Evolutionary conservation across 768 basidiomycete species (phyloP), one percentile per base, ranked within the genome.

Genomic region (Lentinus tigrinus): DNA sequence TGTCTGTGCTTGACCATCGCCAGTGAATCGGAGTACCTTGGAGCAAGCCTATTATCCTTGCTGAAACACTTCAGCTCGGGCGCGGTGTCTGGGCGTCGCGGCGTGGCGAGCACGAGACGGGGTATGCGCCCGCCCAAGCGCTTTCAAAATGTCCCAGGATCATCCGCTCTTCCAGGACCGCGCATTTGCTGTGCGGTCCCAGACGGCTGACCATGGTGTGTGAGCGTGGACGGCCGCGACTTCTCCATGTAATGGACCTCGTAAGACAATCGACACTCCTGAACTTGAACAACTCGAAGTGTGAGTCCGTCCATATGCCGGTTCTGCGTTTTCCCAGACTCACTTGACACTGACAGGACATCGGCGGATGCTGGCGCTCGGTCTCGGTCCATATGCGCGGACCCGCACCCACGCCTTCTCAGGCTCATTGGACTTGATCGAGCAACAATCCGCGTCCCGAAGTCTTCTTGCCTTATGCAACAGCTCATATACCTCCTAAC

Each of bases 321-420:
- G 7, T 21, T n/a, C 11, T 11, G 31, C 31, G 7, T 31, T 31
- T n/a, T n/a, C 40, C 14, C 40, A n/a, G 7, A 5, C 16, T 52
- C 51, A 43, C 34, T 31, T 16, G 39, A 10, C 23, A 24, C 19
- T 11, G 10, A 27, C 38, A 23, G 10, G 24, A 24, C 19, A 21
- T 48, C 57, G 57, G 57, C 57, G 46, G 52, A 47, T 53, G 52
- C 52, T 51, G 57, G 57, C 51, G 10, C 23, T 13, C 7, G 38
- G 47, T 31, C 23, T 13, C 7, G 38, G 47, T 31, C 42, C 56
- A 48, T 53, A 46, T 48, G 51, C 26, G 27, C 31, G 49, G 42
- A 16, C 11, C 43, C 44, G 57, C 44, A 42, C 52, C 52, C n/a
- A 31, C 49, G 56, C 49, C n/a, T 34, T 47, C 42, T 56, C n/a